Evolutionary conservation across 257 asterid species (phyloP).

Genomic region (Nicotiana otophora): DNA sequence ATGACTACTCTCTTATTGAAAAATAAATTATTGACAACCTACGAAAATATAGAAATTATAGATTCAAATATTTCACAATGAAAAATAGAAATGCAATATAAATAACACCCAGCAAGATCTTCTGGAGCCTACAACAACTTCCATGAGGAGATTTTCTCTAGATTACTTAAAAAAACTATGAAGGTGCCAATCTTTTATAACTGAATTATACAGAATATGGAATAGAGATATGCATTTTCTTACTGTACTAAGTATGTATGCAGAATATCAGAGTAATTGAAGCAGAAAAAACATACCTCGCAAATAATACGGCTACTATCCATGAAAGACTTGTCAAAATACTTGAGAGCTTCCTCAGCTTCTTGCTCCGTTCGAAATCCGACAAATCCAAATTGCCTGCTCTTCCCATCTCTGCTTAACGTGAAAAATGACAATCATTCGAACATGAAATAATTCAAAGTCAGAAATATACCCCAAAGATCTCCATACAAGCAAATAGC

Average conservation of each 20-base stretch:
- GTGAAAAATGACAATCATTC: background rate
- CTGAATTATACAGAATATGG: background rate
- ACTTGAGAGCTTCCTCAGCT: conserved; percentile 59
- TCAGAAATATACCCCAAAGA: background rate
- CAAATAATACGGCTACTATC: conserved; percentile 64
- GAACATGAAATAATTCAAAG: background rate
- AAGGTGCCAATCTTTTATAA: background rate
- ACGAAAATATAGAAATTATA: background rate
- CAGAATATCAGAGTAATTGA: background rate
- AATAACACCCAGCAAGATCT: background rate
- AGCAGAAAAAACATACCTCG: conserved; percentile 48
- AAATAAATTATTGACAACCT: background rate
- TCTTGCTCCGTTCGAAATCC: conserved; percentile 76
- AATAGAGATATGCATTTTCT: background rate
- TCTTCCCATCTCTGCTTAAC: conserved; percentile 76
- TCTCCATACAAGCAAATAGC: background rate
- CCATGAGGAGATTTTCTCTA: background rate
- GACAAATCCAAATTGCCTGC: conserved; percentile 81
- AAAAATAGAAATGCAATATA: background rate
- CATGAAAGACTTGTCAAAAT: conserved; percentile 65
- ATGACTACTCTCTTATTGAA: background rate
- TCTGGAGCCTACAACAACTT: background rate
- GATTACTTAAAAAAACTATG: background rate
- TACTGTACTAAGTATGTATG: background rate
- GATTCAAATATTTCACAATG: background rate